Evolutionary conservation across 1,284 basidiomycete species (phyloP), one percentile per base, ranked within the genome.

Genomic region (Heterobasidion occidentale): DNA sequence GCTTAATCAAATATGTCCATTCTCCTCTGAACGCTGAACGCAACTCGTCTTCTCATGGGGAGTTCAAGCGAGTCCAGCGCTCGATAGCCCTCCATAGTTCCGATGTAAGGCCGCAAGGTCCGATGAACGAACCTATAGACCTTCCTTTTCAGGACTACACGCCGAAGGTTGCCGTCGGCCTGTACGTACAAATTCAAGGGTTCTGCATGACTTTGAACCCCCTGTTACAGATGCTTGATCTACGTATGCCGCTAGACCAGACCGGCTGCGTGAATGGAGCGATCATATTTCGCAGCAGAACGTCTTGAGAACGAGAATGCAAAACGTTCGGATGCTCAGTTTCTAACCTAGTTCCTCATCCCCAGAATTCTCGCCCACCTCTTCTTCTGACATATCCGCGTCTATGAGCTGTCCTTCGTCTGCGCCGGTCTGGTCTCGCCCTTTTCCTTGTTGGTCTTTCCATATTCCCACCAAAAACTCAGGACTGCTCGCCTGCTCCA

Each of bases 401-500:
- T 88, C 85, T 20, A 88, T 59, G 9, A 87, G 68, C 35, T 86
- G 81, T 15, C 79, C 78, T 52, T 81, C 83, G 62, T 83, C 81
- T 12, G 69, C 70, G 19, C 71, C 71, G 52, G 65, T 69, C 51
- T 63, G 62, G 35, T 64, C 67, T 49, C 68, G 71, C 2, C 70
- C 75, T 54, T 70, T 70, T n/a, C 68, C 71, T 61, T 83, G 77
- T 67, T 93, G 90, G 36, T 74, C 76, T 53, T 76, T 72, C 71
- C 83, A 92, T 71, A 92, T 82, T 14, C 79, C 76, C 15, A 81
- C 86, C 56, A 94, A 71, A 60, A 89, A 83, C 9, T 85, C 80
- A 1, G 90, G 79, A 3, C 84, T 83, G 56, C 89, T 96, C 5
- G 92, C 90, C 62, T 91, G 75, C 58, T 90, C 88, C 6, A 89